These are phyloP conservation scores for Atkinsonella hypoxylon DNA, from an alignment of 2,329 filamentous ascomycete genomes.

Conservation along the genomic window DNA sequence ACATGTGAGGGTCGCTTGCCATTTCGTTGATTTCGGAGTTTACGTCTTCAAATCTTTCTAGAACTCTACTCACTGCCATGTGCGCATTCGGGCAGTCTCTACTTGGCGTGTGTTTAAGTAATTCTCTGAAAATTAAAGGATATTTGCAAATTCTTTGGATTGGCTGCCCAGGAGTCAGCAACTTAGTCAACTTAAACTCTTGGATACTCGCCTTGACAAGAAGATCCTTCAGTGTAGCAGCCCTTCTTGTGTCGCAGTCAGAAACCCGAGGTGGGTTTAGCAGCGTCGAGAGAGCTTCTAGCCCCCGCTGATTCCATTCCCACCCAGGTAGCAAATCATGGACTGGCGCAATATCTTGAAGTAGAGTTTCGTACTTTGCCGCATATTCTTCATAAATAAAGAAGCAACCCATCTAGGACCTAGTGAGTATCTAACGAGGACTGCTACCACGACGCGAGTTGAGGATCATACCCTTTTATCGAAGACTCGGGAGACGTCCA, in stretches of 20 bases:
- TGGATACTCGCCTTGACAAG: conserved; percentile 62
- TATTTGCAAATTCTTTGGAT: conserved; percentile 91
- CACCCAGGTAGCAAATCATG: conserved; percentile 60
- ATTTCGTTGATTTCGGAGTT: conserved; percentile 73
- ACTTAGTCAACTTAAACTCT: neutral
- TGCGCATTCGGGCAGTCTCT: conserved; percentile 77
- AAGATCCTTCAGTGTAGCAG: conserved; percentile 72
- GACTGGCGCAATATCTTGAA: conserved; percentile 60
- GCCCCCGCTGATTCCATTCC: conserved; percentile 70
- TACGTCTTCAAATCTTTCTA: conserved; percentile 60
- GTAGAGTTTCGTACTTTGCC: conserved; percentile 77
- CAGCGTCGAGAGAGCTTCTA: conserved; percentile 71
- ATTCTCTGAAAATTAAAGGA: conserved; percentile 71
- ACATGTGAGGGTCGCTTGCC: conserved; percentile 62
- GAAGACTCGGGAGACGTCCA: conserved; percentile 50
- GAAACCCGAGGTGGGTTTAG: conserved; percentile 57
- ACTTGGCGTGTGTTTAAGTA: conserved; percentile 72
- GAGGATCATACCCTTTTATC: conserved; percentile 37
- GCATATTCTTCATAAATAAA: conserved; percentile 87
- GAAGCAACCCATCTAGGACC: conserved; percentile 59
- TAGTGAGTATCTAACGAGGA: conserved; percentile 1
- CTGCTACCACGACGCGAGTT: neutral
- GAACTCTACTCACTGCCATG: conserved; percentile 62
- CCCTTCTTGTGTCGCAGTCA: conserved; percentile 54
- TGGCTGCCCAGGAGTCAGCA: conserved; percentile 41